Conservation (phyloP, 1,284 basidiomycete genomes). For the Puccinia coronata region DNA sequence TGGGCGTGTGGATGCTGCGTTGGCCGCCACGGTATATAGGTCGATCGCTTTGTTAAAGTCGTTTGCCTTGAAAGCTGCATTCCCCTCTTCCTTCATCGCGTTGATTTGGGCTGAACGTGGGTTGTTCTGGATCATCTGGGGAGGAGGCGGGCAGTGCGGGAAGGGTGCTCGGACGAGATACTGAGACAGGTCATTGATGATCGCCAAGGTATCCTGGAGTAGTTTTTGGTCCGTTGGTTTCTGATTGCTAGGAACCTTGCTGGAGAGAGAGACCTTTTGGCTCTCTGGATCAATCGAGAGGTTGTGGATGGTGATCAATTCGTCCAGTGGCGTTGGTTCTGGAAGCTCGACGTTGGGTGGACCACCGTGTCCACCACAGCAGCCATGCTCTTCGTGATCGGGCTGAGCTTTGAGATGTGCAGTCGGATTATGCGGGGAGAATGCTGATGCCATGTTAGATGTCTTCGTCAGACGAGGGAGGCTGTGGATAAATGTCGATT, state of each 20-base stretch:
- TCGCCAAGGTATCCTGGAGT: conserved; percentile 26
- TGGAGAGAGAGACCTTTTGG: conserved; percentile 19
- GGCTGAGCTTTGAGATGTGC: conserved; percentile 25
- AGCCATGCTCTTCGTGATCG: neutral
- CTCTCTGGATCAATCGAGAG: conserved; percentile 33
- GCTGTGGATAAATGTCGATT: neutral
- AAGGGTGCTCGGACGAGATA: conserved; percentile 31
- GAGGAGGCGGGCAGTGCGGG: conserved; percentile 68
- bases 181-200: conserved; percentile 41
- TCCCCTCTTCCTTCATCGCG: conserved; percentile 83
- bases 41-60: conserved; percentile 74
- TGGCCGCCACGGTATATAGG: conserved; percentile 79
- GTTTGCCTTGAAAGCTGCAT: conserved; percentile 77
- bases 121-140: conserved; percentile 72
- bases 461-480: neutral
- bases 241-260: conserved; percentile 16
- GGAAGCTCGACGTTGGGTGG: conserved; percentile 8
- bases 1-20: conserved; percentile 77
- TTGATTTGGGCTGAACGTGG: conserved; percentile 70
- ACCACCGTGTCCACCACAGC: conserved; percentile 10
- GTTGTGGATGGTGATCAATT: conserved; percentile 37
- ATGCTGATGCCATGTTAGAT: conserved; percentile 30
- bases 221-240: conserved; percentile 22
- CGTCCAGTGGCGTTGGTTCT: conserved; percentile 35
- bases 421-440: conserved; percentile 43